Evolutionary conservation across 768 basidiomycete species (phyloP), one percentile per base, ranked within the genome.

Genomic region (Suillus luteus): DNA sequence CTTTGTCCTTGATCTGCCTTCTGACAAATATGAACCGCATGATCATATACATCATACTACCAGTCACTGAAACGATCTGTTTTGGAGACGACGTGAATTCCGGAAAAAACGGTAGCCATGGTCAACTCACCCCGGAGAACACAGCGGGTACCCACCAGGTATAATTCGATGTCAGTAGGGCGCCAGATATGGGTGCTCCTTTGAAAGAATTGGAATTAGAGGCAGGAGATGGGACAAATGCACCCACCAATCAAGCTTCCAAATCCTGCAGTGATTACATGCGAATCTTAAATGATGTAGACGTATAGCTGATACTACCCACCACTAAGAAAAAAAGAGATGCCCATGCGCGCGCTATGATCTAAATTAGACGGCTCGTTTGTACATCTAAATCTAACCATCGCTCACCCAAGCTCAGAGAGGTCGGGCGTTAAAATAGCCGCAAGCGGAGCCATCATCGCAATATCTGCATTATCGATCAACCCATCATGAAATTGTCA

Each of bases 171-270:
- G 84, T 80, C 11, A 88, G 75, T n/a, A 88, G 75, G 2, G 85
- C 83, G 1, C 87, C 87, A 44, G 80, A 81, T 37, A 88, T 83
- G 1, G 87, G 86, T 0, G 84, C 78, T 3, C 85, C 86, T 82
- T 12, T 24, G 12, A 58, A 19, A 70, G 72, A 37, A 73, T 59
- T 8, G 75, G 62, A 1, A 71, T 68, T 69, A 4, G 19, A 27
- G 38, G 31, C 37, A 35, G 2, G 27, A 24, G 15, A 46, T 37
- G 9, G 31, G 31, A 62, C 27, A 19, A 38, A 60, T 17, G 22
- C 17, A 61, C 67, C 64, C 64, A 69, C 66, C 67, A 38, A 74
- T 63, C n/a, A 71, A 68, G 43, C 31, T 61, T 61, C 69, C 77
- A 22, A 68, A 48, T 17, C 71, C 75, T 77, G 54, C 22, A 3